phyloP scores from a whole-genome alignment of 192 early-diverging fungal genomes.

The Lobulomyces angularis region DNA sequence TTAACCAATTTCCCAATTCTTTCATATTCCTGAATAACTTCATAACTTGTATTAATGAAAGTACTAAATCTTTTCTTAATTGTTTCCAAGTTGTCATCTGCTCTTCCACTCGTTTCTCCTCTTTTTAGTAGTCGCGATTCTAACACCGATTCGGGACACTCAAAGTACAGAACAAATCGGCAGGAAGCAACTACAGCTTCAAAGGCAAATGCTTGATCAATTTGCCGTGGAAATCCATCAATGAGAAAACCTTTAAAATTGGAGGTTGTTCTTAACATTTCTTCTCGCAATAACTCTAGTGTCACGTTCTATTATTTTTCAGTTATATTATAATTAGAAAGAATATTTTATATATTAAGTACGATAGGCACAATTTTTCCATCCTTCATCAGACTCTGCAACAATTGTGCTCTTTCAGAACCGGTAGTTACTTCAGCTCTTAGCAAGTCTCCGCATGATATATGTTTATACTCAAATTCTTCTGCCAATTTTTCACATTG shows the following conservation, averaged over 20 bases:
- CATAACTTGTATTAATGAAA: slow-evolving; percentile 23
- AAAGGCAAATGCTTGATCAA: slow-evolving; percentile 47
- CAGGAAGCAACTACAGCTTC: slow-evolving; percentile 27
- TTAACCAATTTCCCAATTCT: slow-evolving; percentile 9
- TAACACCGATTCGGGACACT: slow-evolving; percentile 30
- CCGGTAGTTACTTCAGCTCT: slow-evolving; percentile 37
- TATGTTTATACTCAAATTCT: slow-evolving; percentile 26
- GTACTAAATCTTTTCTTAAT: slow-evolving; percentile 37
- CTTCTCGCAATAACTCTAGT: background rate
- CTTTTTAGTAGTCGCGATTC: slow-evolving; percentile 35
- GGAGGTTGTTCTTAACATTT: background rate
- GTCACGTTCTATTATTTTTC: slow-evolving; percentile 4
- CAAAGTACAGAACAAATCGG: slow-evolving; percentile 37
- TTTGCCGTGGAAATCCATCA: slow-evolving; percentile 51
- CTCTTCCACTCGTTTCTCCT: slow-evolving; percentile 43
- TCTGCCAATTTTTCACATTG: slow-evolving; percentile 37
- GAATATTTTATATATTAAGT: too few relatives aligned
- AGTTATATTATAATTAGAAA: slow-evolving; percentile 3
- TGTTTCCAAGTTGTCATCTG: slow-evolving; percentile 44
- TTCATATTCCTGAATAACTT: slow-evolving; percentile 27
- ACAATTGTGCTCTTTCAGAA: slow-evolving; percentile 19
- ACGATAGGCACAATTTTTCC: slow-evolving; percentile 50
- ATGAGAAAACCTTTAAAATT: slow-evolving; percentile 32
- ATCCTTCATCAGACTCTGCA: slow-evolving; percentile 37
- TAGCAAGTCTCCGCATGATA: slow-evolving; percentile 50